Base-by-base conservation (phyloP, 2,329 filamentous ascomycete genomes). In the Trichophyton rubrum region DNA sequence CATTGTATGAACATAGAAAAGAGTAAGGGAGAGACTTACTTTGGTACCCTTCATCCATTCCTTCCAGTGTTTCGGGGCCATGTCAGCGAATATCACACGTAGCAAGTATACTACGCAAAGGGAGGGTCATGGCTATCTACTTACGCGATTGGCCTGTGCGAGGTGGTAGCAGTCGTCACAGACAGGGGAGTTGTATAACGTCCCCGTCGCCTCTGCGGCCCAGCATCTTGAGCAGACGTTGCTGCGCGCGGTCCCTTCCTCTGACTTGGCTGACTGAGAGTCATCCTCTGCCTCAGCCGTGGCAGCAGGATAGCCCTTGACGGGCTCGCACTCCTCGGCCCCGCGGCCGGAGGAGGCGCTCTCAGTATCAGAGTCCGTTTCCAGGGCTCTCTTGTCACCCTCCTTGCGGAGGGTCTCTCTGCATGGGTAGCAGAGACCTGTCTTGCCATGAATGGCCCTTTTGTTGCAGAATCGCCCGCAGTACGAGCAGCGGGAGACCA, bases 191-290 rank as follows among this genome's bases (percentile, higher is more conserved):
- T 65, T 64, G 59, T 66, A 66, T 11, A 66, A 59, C 43, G 62
- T 66, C 60, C 60, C 65, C 20, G 66, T 64, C 17, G 62, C 62
- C 56, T 63, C 64, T n/a, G 59, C 63, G 22, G 56, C 55, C 62
- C 67, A 65, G 59, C 62, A 66, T 60, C 66, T 64, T 33, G 62
- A 65, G 58, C 66, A 67, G 20, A 64, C 53, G 17, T 59, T 57
- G 45, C 38, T 60, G 22, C 55, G 35, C 17, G 22, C 35, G 7
- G 33, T 33, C 20, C 22, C 27, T 20, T 43, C 35, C 40, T 40
- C 55, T 43, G 55, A 57, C 20, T 41, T 40, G 33, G 13, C 55
- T 43, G 55, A 57, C 55, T 59, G 61, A 13, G 59, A 30, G 11
- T 49, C 61, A n/a, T 59, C 59, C n/a, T 62, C 55, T 45, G 59